Percentiles rank a stretch among this genome's conserved stretches.
Conservation (phyloP, 164 flowering plant genomes). For the Magnolia officinalis region DNA sequence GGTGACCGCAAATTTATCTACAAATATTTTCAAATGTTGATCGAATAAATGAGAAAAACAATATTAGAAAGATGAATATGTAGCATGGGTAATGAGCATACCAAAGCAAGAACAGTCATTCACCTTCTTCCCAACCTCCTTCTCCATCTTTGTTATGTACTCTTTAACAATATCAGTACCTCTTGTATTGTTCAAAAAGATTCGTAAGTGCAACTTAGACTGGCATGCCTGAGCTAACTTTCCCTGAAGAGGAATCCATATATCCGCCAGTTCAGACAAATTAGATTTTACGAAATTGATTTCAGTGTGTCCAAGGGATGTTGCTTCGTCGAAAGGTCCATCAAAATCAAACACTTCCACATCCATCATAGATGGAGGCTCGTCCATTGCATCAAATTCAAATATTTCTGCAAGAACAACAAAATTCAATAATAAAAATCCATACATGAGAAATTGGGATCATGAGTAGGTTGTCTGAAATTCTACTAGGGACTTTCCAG, state of each 20-base stretch:
- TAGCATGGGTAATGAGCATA: not conserved
- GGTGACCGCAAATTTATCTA: slow-evolving; percentile 86
- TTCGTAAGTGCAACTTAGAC: slow-evolving; percentile 77
- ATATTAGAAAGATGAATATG: not conserved
- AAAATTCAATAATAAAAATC: not conserved
- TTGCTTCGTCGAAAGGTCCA: slow-evolving; percentile 93
- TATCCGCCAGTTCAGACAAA: slow-evolving; percentile 71
- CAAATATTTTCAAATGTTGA: slow-evolving; percentile 11
- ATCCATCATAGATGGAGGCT: slow-evolving; percentile 83
- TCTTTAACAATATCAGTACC: slow-evolving; percentile 64
- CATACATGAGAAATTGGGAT: not conserved
- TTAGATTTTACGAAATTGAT: slow-evolving; percentile 76
- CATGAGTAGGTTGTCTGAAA: not conserved
- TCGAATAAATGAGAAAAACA: slow-evolving; percentile 1
- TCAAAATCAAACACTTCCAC: slow-evolving; percentile 95
- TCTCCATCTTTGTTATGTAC: slow-evolving; percentile 83
- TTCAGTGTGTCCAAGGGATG: slow-evolving; percentile 84
- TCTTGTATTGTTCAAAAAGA: slow-evolving; percentile 74
- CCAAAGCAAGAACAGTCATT: slow-evolving; percentile 3
- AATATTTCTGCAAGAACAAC: slow-evolving; percentile 70
- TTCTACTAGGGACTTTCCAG: not conserved
- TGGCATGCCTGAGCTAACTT: slow-evolving; percentile 87
- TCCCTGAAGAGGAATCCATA: slow-evolving; percentile 91
- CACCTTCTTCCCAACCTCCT: slow-evolving; percentile 97
- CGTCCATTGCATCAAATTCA: slow-evolving; percentile 98